Percentiles rank a stretch among this genome's conserved stretches.
Conservation (phyloP, 2,329 filamentous ascomycete genomes). For the Aspergillus alliaceus region DNA sequence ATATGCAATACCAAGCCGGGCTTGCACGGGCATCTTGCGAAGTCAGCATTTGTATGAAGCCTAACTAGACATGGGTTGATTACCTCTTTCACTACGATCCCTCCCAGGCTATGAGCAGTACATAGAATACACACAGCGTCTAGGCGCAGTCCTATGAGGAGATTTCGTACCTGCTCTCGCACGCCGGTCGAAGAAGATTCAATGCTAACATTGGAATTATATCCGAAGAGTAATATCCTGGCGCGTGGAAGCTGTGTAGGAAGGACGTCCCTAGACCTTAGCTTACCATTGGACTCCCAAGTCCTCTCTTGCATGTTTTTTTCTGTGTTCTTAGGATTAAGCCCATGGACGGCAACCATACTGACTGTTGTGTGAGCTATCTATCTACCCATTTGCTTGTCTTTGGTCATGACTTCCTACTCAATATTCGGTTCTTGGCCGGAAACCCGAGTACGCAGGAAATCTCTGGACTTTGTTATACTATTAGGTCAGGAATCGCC, state of each 20-base stretch:
- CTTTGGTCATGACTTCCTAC: not conserved
- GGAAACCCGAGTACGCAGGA: not conserved
- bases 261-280: no score
- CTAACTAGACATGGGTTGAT: not conserved
- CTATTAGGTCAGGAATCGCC: not conserved
- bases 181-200: slow-evolving; percentile 21
- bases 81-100: not conserved
- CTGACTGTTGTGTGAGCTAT: not conserved
- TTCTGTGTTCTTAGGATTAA: no score
- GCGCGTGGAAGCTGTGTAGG: no score
- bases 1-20: no score
- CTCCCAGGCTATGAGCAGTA: not conserved
- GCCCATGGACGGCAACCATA: slow-evolving; percentile 1
- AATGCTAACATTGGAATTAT: no score
- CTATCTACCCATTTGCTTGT: not conserved
- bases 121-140: not conserved
- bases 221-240: no score
- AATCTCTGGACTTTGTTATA: not conserved
- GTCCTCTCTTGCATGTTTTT: no score
- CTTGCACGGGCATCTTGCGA: no score
- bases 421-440: not conserved
- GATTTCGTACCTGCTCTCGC: slow-evolving; percentile 19
- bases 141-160: slow-evolving; percentile 18
- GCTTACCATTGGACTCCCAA: no score
- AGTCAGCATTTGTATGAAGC: not conserved